Evolutionary conservation across 106 monocot species (phyloP).

Genomic region (Xerophyta viscosa): DNA sequence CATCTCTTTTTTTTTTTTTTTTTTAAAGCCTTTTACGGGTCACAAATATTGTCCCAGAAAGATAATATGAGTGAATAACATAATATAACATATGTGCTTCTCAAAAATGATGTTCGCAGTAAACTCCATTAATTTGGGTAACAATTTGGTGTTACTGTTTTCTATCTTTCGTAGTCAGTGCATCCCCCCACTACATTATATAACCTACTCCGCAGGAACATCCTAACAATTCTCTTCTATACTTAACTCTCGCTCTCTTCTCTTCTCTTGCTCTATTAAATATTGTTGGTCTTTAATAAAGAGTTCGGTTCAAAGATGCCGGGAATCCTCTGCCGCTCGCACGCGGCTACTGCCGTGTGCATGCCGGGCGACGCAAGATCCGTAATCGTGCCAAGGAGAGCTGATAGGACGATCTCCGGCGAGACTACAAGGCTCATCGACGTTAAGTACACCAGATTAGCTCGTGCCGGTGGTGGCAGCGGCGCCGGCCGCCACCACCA

Average conservation of each 20-base stretch:
- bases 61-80: too few species aligned
- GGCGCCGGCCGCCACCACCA: constrained; percentile 1
- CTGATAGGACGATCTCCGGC: constrained; percentile 23
- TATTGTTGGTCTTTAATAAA: background rate
- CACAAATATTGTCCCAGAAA: too few species aligned
- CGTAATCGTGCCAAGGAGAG: constrained; percentile 17
- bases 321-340: constrained; percentile 49
- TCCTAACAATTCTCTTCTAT: background rate
- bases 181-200: too few species aligned
- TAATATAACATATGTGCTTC: too few species aligned
- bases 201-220: background rate
- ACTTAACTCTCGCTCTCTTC: background rate
- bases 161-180: too few species aligned
- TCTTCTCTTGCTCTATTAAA: constrained; percentile 4
- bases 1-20: too few species aligned
- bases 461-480: background rate
- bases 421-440: constrained; percentile 34
- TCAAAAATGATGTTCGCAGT: too few species aligned
- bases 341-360: constrained; percentile 43
- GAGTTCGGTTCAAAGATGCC: constrained; percentile 5
- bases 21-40: too few species aligned
- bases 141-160: too few species aligned
- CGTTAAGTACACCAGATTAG: constrained; percentile 42
- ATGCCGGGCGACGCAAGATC: constrained; percentile 33
- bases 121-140: too few species aligned